A percentile compares a stretch with the other conserved stretches of the same genome.
Conservation (phyloP, 2,329 filamentous ascomycete species). For the Penicillium hordei region DNA sequence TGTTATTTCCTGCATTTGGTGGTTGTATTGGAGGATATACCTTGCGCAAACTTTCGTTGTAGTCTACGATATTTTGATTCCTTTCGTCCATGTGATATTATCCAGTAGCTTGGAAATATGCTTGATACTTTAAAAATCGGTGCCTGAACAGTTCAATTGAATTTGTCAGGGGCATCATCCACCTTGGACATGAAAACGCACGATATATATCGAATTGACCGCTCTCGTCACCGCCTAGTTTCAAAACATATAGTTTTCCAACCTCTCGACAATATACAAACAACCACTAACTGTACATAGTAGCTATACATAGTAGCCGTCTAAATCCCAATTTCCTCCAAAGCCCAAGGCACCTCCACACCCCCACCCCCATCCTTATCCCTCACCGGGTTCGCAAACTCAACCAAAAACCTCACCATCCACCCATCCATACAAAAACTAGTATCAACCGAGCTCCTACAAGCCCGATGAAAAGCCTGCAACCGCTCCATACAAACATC, state of each 20-base stretch:
- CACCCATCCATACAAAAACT: conserved; percentile 45
- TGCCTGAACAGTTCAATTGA: neutral
- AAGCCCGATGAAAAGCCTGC: conserved; percentile 46
- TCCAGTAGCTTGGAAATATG: neutral
- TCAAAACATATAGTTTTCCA: neutral
- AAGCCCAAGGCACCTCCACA: neutral
- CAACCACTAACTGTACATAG: too few species aligned
- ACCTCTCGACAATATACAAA: too few species aligned
- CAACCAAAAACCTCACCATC: conserved; percentile 42
- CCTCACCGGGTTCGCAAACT: conserved; percentile 18
- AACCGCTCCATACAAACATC: conserved; percentile 43
- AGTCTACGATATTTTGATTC: conserved; percentile 8
- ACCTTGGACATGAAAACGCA: neutral
- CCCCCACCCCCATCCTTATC: neutral
- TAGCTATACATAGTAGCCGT: too few species aligned
- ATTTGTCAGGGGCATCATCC: neutral
- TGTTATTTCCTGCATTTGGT: neutral
- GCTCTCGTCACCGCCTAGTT: conserved; percentile 4
- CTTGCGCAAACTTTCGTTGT: conserved; percentile 22
- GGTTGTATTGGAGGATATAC: neutral
- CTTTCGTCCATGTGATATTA: neutral
- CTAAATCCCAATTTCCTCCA: conserved; percentile 2
- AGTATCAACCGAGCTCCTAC: conserved; percentile 38
- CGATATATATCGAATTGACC: neutral
- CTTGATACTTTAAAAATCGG: neutral